phyloP scores from a whole-genome alignment of 257 asterid genomes.

The Lycium ferocissimum region DNA sequence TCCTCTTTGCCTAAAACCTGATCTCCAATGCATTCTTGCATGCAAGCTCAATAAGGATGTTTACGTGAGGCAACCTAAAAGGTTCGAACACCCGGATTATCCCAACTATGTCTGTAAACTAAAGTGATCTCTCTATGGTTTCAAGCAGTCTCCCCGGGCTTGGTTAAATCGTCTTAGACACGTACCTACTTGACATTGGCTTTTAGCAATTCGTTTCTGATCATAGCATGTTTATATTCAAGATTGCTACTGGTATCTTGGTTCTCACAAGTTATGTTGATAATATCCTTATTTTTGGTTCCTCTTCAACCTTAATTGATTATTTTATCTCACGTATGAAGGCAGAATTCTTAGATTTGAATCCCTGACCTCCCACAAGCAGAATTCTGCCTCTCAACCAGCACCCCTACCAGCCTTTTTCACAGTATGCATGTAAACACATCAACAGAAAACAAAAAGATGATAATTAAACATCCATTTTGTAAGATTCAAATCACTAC shows the following conservation, averaged over 20 bases:
- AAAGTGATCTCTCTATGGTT: neutral
- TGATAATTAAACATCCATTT: constrained; percentile 27
- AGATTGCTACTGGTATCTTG: neutral
- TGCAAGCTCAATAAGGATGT: neutral
- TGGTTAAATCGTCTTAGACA: neutral
- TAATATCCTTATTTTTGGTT: neutral
- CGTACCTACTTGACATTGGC: constrained; percentile 9
- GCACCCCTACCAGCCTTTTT: neutral
- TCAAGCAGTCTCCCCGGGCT: neutral
- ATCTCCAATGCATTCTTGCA: neutral
- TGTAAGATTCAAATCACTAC: neutral
- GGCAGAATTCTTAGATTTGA: neutral
- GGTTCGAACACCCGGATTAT: neutral
- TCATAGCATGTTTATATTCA: neutral
- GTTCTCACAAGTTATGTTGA: neutral
- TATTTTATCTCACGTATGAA: neutral
- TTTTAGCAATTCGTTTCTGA: neutral
- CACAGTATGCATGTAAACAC: constrained; percentile 19
- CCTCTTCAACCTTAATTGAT: neutral
- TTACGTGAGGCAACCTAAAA: neutral
- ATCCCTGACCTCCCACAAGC: neutral
- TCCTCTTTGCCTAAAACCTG: neutral
- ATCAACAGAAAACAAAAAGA: constrained; percentile 31
- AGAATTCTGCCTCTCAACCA: neutral
- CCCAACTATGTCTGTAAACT: neutral